A percentile compares a stretch with the other conserved stretches of the same genome.
phyloP scores from a whole-genome alignment of 352 stramenopile genomes.

The Phytopythium oedochilum region DNA sequence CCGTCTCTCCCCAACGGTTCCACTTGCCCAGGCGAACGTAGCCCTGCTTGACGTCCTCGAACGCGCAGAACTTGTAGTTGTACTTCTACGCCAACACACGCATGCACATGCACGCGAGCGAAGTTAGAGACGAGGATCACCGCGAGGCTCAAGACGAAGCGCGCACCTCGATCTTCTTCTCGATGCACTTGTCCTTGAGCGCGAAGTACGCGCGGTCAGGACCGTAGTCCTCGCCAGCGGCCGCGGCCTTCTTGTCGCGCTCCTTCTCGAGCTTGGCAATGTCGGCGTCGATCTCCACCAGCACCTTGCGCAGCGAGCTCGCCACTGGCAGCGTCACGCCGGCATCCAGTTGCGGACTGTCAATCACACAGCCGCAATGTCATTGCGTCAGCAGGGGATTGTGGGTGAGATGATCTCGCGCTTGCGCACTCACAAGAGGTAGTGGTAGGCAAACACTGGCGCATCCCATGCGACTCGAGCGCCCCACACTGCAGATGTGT shows the following conservation, averaged over 20 bases:
- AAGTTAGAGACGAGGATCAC: neutral
- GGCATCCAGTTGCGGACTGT: conserved; percentile 57
- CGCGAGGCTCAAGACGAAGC: neutral
- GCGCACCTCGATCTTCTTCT: conserved; percentile 74
- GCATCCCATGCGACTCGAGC: conserved; percentile 59
- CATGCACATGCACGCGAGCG: conserved; percentile 1
- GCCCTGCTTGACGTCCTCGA: conserved; percentile 79
- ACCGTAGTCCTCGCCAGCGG: conserved; percentile 56
- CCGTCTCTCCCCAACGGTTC: conserved; percentile 39
- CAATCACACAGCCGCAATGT: conserved; percentile 5
- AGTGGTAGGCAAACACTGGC: conserved; percentile 59
- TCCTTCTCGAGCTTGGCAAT: conserved; percentile 53
- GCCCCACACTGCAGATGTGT: conserved; percentile 42
- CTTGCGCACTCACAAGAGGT: conserved; percentile 73
- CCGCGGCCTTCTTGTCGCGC: conserved; percentile 30
- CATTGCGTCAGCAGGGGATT: neutral
- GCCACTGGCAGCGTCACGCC: conserved; percentile 51
- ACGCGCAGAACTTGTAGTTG: conserved; percentile 86
- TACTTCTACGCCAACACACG: conserved; percentile 52
- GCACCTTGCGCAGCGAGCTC: conserved; percentile 57
- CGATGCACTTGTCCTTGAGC: conserved; percentile 73
- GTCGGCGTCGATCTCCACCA: conserved; percentile 62
- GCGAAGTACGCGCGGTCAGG: conserved; percentile 65
- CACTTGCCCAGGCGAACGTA: conserved; percentile 72
- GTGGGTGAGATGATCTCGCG: neutral